Conservation (phyloP, 345 rosid species). For the Acer campestre region DNA sequence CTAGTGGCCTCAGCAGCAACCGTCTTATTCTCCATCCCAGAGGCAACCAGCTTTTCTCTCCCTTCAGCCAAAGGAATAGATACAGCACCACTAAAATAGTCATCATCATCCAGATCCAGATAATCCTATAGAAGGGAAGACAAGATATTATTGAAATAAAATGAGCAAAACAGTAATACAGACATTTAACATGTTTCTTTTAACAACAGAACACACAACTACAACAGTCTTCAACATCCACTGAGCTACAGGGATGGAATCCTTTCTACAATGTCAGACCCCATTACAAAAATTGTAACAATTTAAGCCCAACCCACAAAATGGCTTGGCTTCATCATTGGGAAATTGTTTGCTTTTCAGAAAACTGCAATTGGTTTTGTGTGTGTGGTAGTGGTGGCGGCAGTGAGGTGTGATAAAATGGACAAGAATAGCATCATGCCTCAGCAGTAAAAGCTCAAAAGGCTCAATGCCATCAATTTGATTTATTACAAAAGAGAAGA, state of each 20-base stretch:
- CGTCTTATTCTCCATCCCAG: slow-evolving; percentile 30
- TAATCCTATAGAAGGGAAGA: slow-evolving; percentile 51
- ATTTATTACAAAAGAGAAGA: not conserved
- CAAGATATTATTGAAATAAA: not conserved
- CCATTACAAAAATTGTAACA: not conserved
- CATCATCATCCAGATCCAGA: slow-evolving; percentile 75
- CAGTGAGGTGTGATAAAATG: not conserved
- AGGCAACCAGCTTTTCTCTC: slow-evolving; percentile 39
- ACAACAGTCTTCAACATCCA: not conserved
- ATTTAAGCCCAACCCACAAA: not conserved
- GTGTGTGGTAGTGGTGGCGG: not conserved
- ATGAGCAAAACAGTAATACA: not conserved
- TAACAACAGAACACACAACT: not conserved
- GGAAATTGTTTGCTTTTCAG: not conserved
- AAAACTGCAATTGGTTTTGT: not conserved
- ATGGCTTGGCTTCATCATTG: not conserved
- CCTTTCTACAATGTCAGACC: not conserved
- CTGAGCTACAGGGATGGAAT: not conserved
- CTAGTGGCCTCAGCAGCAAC: slow-evolving; percentile 37
- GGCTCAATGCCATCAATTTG: not conserved
- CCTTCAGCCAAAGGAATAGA: slow-evolving; percentile 33
- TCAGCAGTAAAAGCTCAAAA: not conserved
- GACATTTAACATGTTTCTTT: not conserved
- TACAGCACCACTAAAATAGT: slow-evolving; percentile 26
- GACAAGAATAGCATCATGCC: not conserved